A percentile compares a stretch with the other conserved stretches of the same genome.
Conservation (phyloP, 495 filamentous ascomycete species). For the Penicillium chermesinum region DNA sequence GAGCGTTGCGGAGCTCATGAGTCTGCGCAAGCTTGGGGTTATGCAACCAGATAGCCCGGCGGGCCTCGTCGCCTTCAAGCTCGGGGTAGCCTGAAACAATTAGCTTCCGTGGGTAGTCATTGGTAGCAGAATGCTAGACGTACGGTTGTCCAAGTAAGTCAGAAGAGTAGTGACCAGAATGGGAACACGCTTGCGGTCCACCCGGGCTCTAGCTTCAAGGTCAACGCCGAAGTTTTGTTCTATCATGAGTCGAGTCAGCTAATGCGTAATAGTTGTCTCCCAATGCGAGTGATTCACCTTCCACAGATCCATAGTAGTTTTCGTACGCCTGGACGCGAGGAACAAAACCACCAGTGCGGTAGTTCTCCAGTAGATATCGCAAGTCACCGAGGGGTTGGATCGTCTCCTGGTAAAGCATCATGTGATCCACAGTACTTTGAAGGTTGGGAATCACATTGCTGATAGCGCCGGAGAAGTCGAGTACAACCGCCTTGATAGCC, state of each 20-base stretch:
- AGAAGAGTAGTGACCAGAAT: conserved; percentile 88
- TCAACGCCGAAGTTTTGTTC: conserved; percentile 98
- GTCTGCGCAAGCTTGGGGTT: conserved; percentile 84
- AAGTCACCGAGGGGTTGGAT: conserved; percentile 89
- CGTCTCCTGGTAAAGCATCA: conserved; percentile 99
- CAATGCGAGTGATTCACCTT: conserved; percentile 45
- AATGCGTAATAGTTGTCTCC: neutral
- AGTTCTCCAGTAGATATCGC: conserved; percentile 94
- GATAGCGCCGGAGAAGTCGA: conserved; percentile 96
- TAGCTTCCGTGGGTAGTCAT: conserved; percentile 1
- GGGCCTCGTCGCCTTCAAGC: conserved; percentile 92
- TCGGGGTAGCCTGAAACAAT: conserved; percentile 72
- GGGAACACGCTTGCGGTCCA: conserved; percentile 92
- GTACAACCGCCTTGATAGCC: conserved; percentile 94
- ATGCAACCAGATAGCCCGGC: conserved; percentile 87
- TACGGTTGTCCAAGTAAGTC: conserved; percentile 86
- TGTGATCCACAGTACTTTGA: conserved; percentile 91
- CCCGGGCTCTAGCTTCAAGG: conserved; percentile 85
- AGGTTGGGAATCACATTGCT: conserved; percentile 97
- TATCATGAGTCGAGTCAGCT: conserved; percentile 27
- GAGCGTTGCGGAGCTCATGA: conserved; percentile 70
- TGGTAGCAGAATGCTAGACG: conserved; percentile 14
- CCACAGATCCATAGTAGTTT: conserved; percentile 97
- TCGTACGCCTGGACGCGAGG: conserved; percentile 93
- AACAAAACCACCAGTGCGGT: conserved; percentile 86